phyloP scores from a whole-genome alignment of 2,329 filamentous ascomycete species.

The Hypoxylon rubiginosum region DNA sequence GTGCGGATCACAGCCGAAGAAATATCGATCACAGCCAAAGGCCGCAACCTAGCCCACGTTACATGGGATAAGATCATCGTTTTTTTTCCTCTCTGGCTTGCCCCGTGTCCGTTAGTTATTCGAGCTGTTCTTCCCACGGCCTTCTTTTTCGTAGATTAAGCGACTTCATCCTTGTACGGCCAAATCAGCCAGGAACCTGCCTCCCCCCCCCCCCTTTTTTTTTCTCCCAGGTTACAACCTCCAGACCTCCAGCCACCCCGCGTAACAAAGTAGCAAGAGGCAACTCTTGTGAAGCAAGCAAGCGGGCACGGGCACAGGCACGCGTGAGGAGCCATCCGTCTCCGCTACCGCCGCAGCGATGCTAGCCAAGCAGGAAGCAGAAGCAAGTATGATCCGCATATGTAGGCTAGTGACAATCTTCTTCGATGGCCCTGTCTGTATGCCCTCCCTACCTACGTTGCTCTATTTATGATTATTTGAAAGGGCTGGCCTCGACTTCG shows the following conservation, averaged over 20 bases:
- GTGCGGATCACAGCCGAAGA: conserved; percentile 45
- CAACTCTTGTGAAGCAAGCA: conserved; percentile 30
- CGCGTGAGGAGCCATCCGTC: conserved; percentile 36
- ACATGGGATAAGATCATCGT: conserved; percentile 31
- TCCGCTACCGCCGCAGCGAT: conserved; percentile 23
- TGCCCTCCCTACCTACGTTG: conserved; percentile 34
- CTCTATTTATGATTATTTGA: conserved; percentile 43
- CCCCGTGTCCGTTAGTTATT: conserved; percentile 36
- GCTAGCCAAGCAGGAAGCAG: conserved; percentile 48
- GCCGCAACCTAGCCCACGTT: conserved; percentile 43
- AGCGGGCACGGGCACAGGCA: conserved; percentile 34
- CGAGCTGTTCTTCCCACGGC: conserved; percentile 24
- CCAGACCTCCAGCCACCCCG: conserved; percentile 46
- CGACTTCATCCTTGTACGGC: conserved; percentile 28
- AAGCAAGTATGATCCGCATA: conserved; percentile 61
- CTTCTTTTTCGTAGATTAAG: conserved; percentile 30
- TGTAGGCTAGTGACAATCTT: conserved; percentile 50
- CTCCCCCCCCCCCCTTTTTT: conserved; percentile 15
- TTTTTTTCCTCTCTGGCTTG: conserved; percentile 25
- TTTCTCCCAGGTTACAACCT: conserved; percentile 23
- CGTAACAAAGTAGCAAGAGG: conserved; percentile 41
- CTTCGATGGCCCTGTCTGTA: conserved; percentile 44
- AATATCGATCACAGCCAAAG: conserved; percentile 48
- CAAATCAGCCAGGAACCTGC: conserved; percentile 40
- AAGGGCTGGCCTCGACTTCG: conserved; percentile 44